These are phyloP conservation scores for Mycena pura DNA, from an alignment of 768 basidiomycete species.

Conservation along the genomic window DNA sequence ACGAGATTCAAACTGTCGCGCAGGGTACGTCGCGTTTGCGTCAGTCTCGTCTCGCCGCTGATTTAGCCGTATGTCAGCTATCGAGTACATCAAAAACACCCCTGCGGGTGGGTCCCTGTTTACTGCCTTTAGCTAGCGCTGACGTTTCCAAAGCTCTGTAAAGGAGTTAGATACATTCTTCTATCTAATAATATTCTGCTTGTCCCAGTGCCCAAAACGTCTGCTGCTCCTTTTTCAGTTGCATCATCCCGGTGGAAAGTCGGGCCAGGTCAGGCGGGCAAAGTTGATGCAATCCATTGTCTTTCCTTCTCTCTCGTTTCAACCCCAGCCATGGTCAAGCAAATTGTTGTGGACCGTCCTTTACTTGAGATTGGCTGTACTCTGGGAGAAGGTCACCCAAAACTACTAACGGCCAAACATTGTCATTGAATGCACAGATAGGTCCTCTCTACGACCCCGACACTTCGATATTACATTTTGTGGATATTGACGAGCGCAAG, in stretches of 20 bases:
- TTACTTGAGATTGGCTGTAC: constrained; percentile 60
- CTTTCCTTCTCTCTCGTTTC: constrained; percentile 22
- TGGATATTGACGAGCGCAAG: constrained; percentile 66
- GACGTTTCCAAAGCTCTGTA: constrained; percentile 51
- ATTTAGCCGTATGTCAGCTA: constrained; percentile 16
- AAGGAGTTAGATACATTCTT: constrained; percentile 39
- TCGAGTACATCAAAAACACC: constrained; percentile 27
- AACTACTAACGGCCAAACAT: constrained; percentile 16
- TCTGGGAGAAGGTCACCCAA: constrained; percentile 64
- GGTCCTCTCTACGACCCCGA: constrained; percentile 67
- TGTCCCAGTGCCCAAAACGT: constrained; percentile 43
- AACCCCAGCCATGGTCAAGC: constrained; percentile 25
- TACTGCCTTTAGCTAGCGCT: constrained; percentile 24
- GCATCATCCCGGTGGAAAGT: constrained; percentile 13
- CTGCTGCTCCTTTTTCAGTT: constrained; percentile 5
- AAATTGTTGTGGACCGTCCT: constrained; percentile 52
- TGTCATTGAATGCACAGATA: constrained; percentile 35
- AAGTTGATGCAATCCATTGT: constrained; percentile 10
- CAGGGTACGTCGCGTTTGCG: constrained; percentile 80
- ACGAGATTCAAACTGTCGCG: constrained; percentile 89
- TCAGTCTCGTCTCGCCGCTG: constrained; percentile 15
- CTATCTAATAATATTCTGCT: constrained; percentile 45
- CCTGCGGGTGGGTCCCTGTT: constrained; percentile 22
- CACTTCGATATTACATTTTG: constrained; percentile 66
- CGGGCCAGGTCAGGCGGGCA: constrained; percentile 22